These are phyloP conservation scores for Diutina neorugosa DNA, from an alignment of 1,139 yeast genomes.

Conservation along the genomic window DNA sequence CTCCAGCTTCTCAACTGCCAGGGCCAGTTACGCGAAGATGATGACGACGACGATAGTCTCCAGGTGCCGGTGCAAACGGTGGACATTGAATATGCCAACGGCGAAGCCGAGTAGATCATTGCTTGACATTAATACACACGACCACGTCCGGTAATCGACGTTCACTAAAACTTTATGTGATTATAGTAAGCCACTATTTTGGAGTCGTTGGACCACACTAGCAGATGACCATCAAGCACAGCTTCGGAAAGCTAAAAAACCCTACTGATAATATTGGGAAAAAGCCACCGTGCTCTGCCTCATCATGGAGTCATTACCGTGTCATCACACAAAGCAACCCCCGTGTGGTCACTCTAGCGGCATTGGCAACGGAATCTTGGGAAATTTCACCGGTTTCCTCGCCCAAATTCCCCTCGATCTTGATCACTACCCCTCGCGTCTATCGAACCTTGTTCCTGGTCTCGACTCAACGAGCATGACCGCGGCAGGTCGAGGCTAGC, in stretches of 20 bases:
- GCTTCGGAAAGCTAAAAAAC: too few relatives aligned
- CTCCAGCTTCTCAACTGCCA: constrained; percentile 29
- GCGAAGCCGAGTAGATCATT: constrained; percentile 18
- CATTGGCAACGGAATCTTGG: background rate
- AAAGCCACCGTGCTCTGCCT: too few relatives aligned
- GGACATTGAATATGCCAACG: constrained; percentile 24
- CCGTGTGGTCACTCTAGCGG: background rate
- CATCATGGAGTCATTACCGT: too few relatives aligned
- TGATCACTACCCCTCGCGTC: background rate
- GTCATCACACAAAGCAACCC: background rate
- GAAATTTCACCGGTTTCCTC: background rate
- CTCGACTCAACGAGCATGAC: background rate
- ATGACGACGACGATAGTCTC: constrained; percentile 8
- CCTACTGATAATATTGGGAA: too few relatives aligned
- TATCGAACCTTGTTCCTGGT: background rate
- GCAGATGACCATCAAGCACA: too few relatives aligned
- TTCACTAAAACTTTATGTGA: too few relatives aligned
- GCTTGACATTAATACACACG: too few relatives aligned
- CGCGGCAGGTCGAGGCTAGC: background rate
- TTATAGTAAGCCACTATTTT: too few relatives aligned
- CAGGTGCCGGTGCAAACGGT: constrained; percentile 4
- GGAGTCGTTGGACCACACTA: too few relatives aligned
- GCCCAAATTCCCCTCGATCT: background rate
- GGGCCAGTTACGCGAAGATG: constrained; percentile 18
- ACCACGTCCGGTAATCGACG: too few relatives aligned